Evolutionary conservation across 345 rosid genomes (phyloP).

Genomic region (Arabidopsis suecica): DNA sequence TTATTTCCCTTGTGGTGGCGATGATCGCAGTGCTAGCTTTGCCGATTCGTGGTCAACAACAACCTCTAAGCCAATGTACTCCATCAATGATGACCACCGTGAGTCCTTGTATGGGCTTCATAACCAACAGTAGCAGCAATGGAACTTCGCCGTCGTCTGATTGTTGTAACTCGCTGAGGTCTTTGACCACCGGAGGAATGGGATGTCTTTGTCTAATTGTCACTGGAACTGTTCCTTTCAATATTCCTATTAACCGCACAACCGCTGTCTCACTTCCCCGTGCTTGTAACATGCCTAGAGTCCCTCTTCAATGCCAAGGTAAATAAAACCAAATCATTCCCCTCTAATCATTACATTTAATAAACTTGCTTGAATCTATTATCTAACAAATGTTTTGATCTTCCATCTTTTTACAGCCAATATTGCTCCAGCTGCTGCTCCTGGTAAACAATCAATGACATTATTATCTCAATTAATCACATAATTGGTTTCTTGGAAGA

Average conservation of each 20-base stretch:
- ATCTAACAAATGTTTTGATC: not conserved
- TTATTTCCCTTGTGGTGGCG: not conserved
- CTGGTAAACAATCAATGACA: slow-evolving; percentile 52
- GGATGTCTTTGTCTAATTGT: slow-evolving; percentile 77
- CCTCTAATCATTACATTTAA: not conserved
- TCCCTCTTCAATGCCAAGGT: slow-evolving; percentile 86
- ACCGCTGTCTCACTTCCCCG: slow-evolving; percentile 85
- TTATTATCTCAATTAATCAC: not conserved
- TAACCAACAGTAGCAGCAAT: slow-evolving; percentile 64
- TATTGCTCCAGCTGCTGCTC: slow-evolving; percentile 72
- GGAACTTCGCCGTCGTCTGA: slow-evolving; percentile 63
- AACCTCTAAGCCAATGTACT: slow-evolving; percentile 59
- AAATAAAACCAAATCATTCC: not conserved
- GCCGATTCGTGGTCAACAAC: slow-evolving; percentile 53
- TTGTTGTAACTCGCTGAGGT: slow-evolving; percentile 70
- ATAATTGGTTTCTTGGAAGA: not conserved
- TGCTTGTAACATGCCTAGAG: slow-evolving; percentile 81
- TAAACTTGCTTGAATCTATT: not conserved
- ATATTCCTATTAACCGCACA: slow-evolving; percentile 70
- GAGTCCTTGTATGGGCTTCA: slow-evolving; percentile 71
- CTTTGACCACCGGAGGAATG: slow-evolving; percentile 61
- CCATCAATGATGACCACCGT: slow-evolving; percentile 57
- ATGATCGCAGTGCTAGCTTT: slow-evolving; percentile 36
- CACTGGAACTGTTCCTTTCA: slow-evolving; percentile 72
- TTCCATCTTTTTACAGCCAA: slow-evolving; percentile 43